Base-by-base conservation (phyloP, 805 yeast genomes). In the Kodamaea restingae region DNA sequence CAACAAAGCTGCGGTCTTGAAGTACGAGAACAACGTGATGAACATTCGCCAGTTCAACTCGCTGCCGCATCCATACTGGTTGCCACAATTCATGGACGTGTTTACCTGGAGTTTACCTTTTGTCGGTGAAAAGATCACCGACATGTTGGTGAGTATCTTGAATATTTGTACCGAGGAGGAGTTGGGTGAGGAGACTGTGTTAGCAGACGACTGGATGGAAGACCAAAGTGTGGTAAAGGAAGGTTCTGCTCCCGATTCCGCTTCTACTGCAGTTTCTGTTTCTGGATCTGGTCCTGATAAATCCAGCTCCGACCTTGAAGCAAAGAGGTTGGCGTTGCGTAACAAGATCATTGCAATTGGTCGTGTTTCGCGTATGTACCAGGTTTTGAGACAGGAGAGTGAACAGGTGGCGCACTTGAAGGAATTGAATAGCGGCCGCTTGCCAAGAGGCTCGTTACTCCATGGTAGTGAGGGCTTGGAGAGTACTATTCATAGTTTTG, bases 31-130 rank as follows among this genome's bases (percentile, higher is more conserved):
- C 57, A 83, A 88, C 50, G 93, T 88, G 15, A 84, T 91, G 93
- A 93, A 91, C 61, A 91, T 91, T 41, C 77, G 97, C 41, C 98
- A 91, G 63, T 91, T 93, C 70, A 88, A 90, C 61, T 66, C 82
- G 53, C 80, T 88, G 20, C 95, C 96, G 4, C 98, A 91, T 63
- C 98, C 98, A 1, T 91, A 93, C 64, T 88, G 95, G 88, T 71
- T 93, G 49, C 98, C 98, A 6, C 88, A 88, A 60, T 87, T 90
- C 53, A 88, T 90, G 95, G 97, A 93, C 60, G 96, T 91, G 5
- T 91, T 91, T 61, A 84, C 95, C 8, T 93, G 98, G 98, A 86
- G 96, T 2, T 69, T 91, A 41, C 98, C 98, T 6, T 91, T 93
- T 67, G 97, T 93, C 17, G 98, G 97, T 15, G 96, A 91, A 59